Evolutionary conservation across 2,329 filamentous ascomycete genomes (phyloP).

Genomic region (Hypoxylon sp.): DNA sequence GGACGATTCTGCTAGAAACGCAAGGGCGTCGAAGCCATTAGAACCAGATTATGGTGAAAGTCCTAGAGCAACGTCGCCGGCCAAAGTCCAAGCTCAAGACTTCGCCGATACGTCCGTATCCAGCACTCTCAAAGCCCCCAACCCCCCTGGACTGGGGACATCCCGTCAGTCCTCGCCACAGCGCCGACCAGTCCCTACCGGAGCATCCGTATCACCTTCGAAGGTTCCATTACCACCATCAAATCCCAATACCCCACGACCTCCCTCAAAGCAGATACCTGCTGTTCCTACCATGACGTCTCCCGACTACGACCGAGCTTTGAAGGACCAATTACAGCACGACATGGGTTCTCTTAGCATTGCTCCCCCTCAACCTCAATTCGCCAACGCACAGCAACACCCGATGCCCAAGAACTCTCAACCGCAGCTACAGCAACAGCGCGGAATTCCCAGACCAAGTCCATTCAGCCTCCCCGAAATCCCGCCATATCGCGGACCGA

Average conservation of each 20-base stretch:
- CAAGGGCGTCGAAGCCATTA: conserved; percentile 70
- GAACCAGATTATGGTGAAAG: conserved; percentile 70
- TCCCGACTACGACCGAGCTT: conserved; percentile 71
- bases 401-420: conserved; percentile 54
- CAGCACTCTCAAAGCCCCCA: conserved; percentile 69
- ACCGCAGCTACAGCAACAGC: conserved; percentile 56
- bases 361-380: conserved; percentile 50
- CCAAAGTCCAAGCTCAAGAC: conserved; percentile 64
- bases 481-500: conserved; percentile 65
- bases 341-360: conserved; percentile 73
- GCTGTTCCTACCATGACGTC: conserved; percentile 65
- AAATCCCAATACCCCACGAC: conserved; percentile 63
- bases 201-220: conserved; percentile 65
- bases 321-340: conserved; percentile 74
- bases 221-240: conserved; percentile 74
- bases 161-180: conserved; percentile 73
- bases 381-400: conserved; percentile 42
- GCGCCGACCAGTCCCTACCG: conserved; percentile 65
- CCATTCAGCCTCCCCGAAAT: conserved; percentile 68
- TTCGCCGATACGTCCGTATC: conserved; percentile 60
- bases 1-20: conserved; percentile 86
- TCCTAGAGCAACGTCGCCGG: conserved; percentile 66
- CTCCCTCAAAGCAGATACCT: conserved; percentile 63
- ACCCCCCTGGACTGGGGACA: conserved; percentile 61
- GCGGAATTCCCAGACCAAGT: conserved; percentile 57